A percentile compares a stretch with the other conserved stretches of the same genome.
Conservation (phyloP, 2,329 filamentous ascomycete species). For the Fusarium papillatum region DNA sequence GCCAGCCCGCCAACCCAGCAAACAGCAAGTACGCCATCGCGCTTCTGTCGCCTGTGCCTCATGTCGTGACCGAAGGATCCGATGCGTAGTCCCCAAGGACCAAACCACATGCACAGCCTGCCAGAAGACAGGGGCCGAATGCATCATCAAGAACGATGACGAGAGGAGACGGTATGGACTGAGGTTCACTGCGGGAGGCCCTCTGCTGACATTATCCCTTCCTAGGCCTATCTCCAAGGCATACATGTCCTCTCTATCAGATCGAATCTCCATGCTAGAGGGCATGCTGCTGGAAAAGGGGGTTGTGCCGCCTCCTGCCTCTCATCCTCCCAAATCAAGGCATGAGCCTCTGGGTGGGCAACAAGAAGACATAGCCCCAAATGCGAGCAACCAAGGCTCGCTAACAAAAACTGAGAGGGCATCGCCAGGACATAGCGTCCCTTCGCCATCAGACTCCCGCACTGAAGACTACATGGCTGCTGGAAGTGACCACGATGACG, state of each 20-base stretch:
- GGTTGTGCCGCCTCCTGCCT: slow-evolving; percentile 62
- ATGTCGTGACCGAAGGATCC: slow-evolving; percentile 60
- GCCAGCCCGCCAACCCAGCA: slow-evolving; percentile 44
- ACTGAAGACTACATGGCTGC: slow-evolving; percentile 47
- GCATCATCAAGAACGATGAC: slow-evolving; percentile 70
- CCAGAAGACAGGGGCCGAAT: slow-evolving; percentile 62
- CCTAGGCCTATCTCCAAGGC: slow-evolving; percentile 68
- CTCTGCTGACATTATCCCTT: slow-evolving; percentile 7
- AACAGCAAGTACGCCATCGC: slow-evolving; percentile 57
- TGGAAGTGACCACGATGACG: slow-evolving; percentile 43
- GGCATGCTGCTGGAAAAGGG: slow-evolving; percentile 64
- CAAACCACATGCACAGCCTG: slow-evolving; percentile 66
- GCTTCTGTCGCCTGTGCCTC: slow-evolving; percentile 69
- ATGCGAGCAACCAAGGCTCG: slow-evolving; percentile 10
- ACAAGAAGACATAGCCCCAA: slow-evolving; percentile 35
- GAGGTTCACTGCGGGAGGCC: neutral
- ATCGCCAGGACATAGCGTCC: slow-evolving; percentile 40
- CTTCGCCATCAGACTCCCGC: slow-evolving; percentile 49
- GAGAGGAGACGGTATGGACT: slow-evolving; percentile 63
- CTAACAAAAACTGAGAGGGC: slow-evolving; percentile 15
- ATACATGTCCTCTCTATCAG: slow-evolving; percentile 70
- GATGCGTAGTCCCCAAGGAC: slow-evolving; percentile 68
- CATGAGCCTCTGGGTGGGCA: slow-evolving; percentile 50
- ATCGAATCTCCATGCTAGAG: slow-evolving; percentile 65
- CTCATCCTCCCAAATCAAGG: slow-evolving; percentile 66